phyloP scores from a whole-genome alignment of 2,329 filamentous ascomycete genomes.

The Teratosphaeria zuluensis region DNA sequence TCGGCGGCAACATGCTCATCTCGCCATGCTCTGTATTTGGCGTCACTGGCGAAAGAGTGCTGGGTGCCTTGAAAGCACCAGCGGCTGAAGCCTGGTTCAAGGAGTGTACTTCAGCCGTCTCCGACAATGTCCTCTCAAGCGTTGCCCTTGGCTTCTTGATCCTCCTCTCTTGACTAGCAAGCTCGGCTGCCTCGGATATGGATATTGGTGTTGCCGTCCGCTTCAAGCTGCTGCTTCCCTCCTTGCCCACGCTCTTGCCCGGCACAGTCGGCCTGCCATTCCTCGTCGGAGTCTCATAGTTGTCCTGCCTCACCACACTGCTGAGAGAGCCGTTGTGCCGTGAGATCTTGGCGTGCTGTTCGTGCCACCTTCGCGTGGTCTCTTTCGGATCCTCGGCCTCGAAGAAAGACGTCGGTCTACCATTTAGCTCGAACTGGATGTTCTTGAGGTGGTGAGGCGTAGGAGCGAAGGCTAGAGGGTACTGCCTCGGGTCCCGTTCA shows the following conservation, averaged over 20 bases:
- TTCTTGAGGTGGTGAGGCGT: conserved; percentile 70
- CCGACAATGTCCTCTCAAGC: conserved; percentile 21
- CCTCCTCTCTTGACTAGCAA: conserved; percentile 40
- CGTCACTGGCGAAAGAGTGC: conserved; percentile 22
- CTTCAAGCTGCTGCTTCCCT: conserved; percentile 28
- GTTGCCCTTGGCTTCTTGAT: conserved; percentile 39
- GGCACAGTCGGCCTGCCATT: conserved; percentile 4
- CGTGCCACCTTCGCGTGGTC: conserved; percentile 38
- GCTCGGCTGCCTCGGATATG: conserved; percentile 44
- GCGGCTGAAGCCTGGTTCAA: conserved; percentile 18
- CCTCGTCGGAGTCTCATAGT: conserved; percentile 16
- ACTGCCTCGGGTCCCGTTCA: conserved; percentile 76
- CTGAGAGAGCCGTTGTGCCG: conserved; percentile 20
- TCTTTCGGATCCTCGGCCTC: conserved; percentile 50
- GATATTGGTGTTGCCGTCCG: conserved; percentile 45
- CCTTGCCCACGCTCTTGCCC: conserved; percentile 9
- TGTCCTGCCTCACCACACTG: conserved; percentile 16
- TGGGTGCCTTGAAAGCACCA: conserved; percentile 4
- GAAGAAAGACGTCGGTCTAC: conserved; percentile 50
- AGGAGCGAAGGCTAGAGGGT: conserved; percentile 73
- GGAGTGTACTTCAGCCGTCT: conserved; percentile 17
- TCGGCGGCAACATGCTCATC: conserved; percentile 4
- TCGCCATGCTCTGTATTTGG: conserved; percentile 23
- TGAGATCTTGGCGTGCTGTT: conserved; percentile 19
- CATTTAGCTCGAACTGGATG: conserved; percentile 64